Percentiles rank a stretch among this genome's conserved stretches.
Evolutionary conservation across 2,329 filamentous ascomycete genomes (phyloP).

Genomic region (Fusarium veterinarium): DNA sequence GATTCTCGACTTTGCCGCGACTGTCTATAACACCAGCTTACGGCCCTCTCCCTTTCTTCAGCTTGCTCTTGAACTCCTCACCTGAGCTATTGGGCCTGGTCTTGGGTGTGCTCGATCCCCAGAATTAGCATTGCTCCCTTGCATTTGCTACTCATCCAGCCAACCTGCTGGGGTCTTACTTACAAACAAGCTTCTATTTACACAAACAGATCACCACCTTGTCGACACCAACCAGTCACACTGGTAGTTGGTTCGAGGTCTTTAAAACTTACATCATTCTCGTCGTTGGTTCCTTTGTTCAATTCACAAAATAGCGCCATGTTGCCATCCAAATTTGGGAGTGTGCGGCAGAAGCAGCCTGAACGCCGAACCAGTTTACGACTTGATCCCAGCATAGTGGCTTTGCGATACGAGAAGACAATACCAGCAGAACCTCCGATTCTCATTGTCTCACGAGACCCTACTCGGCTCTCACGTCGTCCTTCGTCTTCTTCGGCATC

Average conservation of each 20-base stretch:
- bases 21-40: constrained; percentile 27
- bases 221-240: constrained; percentile 24
- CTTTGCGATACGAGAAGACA: constrained; percentile 71
- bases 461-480: constrained; percentile 47
- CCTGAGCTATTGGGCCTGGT: constrained; percentile 23
- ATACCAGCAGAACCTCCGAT: constrained; percentile 68
- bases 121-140: constrained; percentile 34
- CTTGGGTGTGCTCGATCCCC: constrained; percentile 22
- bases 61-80: constrained; percentile 4
- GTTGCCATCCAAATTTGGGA: constrained; percentile 56
- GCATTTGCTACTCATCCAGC: constrained; percentile 29
- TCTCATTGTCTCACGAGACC: constrained; percentile 60
- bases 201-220: constrained; percentile 18
- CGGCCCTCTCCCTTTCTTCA: constrained; percentile 14
- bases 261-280: constrained; percentile 13
- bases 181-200: constrained; percentile 18
- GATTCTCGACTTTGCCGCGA: constrained; percentile 8
- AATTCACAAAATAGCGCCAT: constrained; percentile 38
- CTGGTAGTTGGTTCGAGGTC: constrained; percentile 5
- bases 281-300: constrained; percentile 20
- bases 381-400: constrained; percentile 63
- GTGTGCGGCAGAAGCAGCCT: constrained; percentile 56
- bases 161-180: constrained; percentile 31
- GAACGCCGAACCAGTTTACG: constrained; percentile 53
- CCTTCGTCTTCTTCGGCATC: constrained; percentile 41